Conservation (phyloP, 306 rosid genomes). For the Acacia melanoxylon region DNA sequence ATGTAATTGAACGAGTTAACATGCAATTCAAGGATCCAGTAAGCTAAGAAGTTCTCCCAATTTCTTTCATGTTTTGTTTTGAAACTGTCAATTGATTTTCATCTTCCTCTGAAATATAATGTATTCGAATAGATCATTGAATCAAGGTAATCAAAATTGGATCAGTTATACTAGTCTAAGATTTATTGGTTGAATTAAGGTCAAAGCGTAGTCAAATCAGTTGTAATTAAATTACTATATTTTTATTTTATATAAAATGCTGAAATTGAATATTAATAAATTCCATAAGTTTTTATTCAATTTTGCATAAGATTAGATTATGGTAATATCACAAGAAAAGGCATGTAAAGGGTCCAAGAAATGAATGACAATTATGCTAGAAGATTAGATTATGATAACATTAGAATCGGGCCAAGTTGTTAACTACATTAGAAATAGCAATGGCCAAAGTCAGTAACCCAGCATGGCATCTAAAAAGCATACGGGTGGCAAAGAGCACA, state of each 20-base stretch:
- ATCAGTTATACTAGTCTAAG: not conserved
- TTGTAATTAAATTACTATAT: too few relatives aligned
- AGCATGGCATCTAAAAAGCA: not conserved
- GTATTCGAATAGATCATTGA: not conserved
- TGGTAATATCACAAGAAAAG: not conserved
- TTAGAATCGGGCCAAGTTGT: not conserved
- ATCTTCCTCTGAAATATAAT: not conserved
- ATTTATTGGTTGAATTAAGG: not conserved
- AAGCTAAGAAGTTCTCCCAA: constrained; percentile 34
- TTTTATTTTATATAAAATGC: too few relatives aligned
- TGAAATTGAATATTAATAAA: too few relatives aligned
- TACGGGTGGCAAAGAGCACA: too few relatives aligned
- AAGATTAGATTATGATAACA: not conserved
- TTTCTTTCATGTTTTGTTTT: constrained; percentile 25
- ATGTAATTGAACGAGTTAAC: constrained; percentile 93
- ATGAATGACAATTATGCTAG: not conserved
- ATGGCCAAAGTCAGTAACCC: not conserved
- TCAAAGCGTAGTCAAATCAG: not conserved
- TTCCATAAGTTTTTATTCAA: not conserved
- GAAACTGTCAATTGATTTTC: constrained; percentile 9
- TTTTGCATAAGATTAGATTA: not conserved
- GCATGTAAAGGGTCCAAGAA: not conserved
- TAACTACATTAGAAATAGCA: not conserved
- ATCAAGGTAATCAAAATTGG: not conserved
- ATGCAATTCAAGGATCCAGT: constrained; percentile 95